A percentile compares a stretch with the other conserved stretches of the same genome.
These are phyloP conservation scores for Pulveroboletus sp. DNA, from an alignment of 1,284 basidiomycete species.

Conservation along the genomic window DNA sequence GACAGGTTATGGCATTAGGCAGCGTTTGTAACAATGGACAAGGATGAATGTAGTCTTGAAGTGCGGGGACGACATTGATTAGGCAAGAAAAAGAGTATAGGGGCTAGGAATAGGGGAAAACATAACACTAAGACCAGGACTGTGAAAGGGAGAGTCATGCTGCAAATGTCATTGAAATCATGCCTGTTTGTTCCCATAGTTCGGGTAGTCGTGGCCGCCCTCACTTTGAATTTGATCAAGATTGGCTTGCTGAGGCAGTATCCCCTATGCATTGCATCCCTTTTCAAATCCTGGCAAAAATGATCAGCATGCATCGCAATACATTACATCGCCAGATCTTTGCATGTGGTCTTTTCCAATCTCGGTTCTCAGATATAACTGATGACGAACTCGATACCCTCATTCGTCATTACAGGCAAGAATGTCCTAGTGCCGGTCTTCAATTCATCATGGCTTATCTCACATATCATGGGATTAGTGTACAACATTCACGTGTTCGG, in stretches of 20 bases:
- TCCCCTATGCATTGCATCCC: neutral
- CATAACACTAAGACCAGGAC: no score
- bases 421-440: constrained; percentile 1
- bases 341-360: neutral
- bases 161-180: no score
- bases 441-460: neutral
- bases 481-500: neutral
- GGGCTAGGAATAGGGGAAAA: no score
- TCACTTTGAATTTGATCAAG: neutral
- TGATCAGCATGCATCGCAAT: neutral
- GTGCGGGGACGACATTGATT: no score
- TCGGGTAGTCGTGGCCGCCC: neutral
- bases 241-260: neutral
- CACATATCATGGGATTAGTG: neutral
- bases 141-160: no score
- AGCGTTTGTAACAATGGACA: no score
- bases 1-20: no score
- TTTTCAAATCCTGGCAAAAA: neutral
- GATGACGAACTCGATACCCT: neutral
- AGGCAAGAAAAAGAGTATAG: no score
- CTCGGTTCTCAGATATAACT: neutral
- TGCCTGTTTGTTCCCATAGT: no score
- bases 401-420: neutral
- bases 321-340: neutral
- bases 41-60: no score